phyloP scores from a whole-genome alignment of 163 green algal genomes.

The Chlorella variabilis region DNA sequence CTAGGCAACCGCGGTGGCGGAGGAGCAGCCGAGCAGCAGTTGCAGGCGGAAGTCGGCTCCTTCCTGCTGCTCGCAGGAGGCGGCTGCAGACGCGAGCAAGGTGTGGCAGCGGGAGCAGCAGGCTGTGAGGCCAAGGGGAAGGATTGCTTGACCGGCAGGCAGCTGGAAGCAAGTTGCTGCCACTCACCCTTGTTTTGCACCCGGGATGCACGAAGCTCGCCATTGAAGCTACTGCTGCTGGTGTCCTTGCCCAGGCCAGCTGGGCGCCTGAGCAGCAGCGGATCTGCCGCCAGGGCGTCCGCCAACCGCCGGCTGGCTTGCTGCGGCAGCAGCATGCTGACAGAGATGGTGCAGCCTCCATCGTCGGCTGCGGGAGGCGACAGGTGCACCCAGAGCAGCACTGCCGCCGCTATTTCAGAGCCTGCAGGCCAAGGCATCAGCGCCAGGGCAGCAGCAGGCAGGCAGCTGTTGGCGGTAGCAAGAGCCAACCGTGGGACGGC shows the following conservation, averaged over 20 bases:
- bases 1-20: neutral
- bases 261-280: neutral
- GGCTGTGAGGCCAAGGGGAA: no score
- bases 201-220: neutral
- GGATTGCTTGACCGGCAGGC: no score
- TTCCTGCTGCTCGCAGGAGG: neutral
- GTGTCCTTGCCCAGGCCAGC: no score
- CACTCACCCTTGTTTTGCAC: neutral
- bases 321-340: conserved; percentile 6
- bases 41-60: neutral
- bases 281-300: neutral
- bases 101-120: no score
- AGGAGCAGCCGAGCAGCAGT: neutral
- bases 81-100: neutral
- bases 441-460: neutral
- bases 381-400: neutral
- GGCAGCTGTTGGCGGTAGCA: no score
- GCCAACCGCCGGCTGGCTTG: neutral
- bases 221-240: no score
- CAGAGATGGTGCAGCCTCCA: neutral
- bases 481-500: no score
- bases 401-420: neutral
- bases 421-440: neutral
- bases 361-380: neutral
- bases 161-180: no score